Evolutionary conservation across 345 rosid genomes (phyloP), one percentile per base, ranked within the genome.

Genomic region (rapeseed (Brassica napus)): DNA sequence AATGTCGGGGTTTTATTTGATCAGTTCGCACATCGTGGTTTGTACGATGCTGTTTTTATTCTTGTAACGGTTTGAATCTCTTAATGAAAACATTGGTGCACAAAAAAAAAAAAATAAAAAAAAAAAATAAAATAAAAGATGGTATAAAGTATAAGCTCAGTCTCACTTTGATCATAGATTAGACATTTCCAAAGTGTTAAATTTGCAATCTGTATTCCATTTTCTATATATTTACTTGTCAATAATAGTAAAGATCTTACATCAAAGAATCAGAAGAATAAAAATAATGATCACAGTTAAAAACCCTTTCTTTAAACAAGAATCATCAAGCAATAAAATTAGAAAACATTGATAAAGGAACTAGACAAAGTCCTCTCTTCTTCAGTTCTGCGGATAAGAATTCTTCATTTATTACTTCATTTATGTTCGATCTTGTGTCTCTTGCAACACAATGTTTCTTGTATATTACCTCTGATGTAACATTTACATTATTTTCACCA

Each of bases 331-430:
- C 73, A 79, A 74, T 54, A 42, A 74, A 68, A 67, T 79, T 73
- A 69, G 83, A 69, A 61, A 79, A 74, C 66, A 68, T 52, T 0
- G 83, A 69, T 63, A 79, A 74, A 52, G 83, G 83, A 74, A 79
- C 83, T 54, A 79, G 71, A 74, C 83, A 79, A 69, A 79, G 83
- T 69, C 83, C 83, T 79, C 83, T 74, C 71, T 79, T 73, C 75
- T 79, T 79, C 75, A 79, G 21, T 54, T 79, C 75, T 14, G 71
- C 60, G 8, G 65, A 79, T 24, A 69, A 74, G 66, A 68, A 34
- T 35, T 68, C 71, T 79, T 62, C 79, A 73, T 52, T 15, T 52
- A 52, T n/a, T 21, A 52, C 21, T 52, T 52, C 58, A 52, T 8
- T 49, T 63, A 79, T 74, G 28, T 62, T 79, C 8, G 39, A 74